Base-by-base conservation (phyloP, 2,329 filamentous ascomycete genomes). In the Neonectria coccinea region DNA sequence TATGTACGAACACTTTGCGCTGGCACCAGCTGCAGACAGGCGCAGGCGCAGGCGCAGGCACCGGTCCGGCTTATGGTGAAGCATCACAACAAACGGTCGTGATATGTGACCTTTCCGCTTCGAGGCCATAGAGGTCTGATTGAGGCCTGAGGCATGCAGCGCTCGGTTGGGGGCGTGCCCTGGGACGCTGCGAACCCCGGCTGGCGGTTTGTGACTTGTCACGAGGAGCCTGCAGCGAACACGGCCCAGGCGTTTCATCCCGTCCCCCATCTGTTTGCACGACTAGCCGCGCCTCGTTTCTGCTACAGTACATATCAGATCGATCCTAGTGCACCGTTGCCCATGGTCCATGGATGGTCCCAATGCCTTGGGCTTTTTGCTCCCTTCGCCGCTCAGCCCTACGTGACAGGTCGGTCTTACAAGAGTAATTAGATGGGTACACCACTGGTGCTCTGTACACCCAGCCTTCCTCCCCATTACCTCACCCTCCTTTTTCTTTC, bases 201-300 rank as follows among this genome's bases (percentile, higher is more conserved):
- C 64, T 61, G 64, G 52, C 60, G 59, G 70, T 61, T 72, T 71
- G 45, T 74, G 73, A 74, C 73, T 71, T 73, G 73, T 74, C 73
- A 71, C 60, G 67, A 65, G 66, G 60, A 56, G 67, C 67, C 69
- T 70, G 69, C 57, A 70, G 67, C 64, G 62, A 68, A 69, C 62
- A 60, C 59, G 66, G 62, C 62, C 67, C 63, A 74, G 64, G 63
- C 61, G 72, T 75, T 73, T 75, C 71, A 75, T 71, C 69, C 72
- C 64, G 60, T 63, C 64, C 67, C 67, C 67, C 67, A 66, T 69
- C 51, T 70, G 68, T 70, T 71, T 71, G 65, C 53, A 67, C 67
- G 50, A 66, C 67, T 68, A 62, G 58, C 41, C 63, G 58, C 65
- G 71, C 66, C 68, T 70, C 62, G 31, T 59, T 63, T 42, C n/a